Evolutionary conservation across 2,329 filamentous ascomycete species (phyloP), one percentile per base, ranked within the genome.

Genomic region (Aplosporella prunicola): DNA sequence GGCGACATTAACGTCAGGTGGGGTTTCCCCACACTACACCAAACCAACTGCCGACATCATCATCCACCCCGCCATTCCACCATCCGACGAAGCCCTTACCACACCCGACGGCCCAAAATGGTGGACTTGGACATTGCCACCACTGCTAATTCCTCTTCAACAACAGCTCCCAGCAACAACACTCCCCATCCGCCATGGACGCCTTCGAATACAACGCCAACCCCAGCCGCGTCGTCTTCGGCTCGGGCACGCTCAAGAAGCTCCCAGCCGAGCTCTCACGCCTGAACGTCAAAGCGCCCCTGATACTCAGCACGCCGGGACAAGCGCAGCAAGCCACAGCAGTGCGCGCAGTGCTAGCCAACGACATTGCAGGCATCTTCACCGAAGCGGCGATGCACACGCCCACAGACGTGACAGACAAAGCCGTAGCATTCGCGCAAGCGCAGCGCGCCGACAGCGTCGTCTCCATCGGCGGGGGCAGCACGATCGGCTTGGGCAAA

Each of bases 371-470:
- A 5, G 69, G 69, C 22, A 58, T 68, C 34, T 77, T 75, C 55
- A 58, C 58, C 28, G 64, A 72, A 44, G 76, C 76, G 2, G 69
- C 68, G 3, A 78, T 80, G 74, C 76, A 80, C 56, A 80, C 75
- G 0, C 76, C 74, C 1, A 67, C 62, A 4, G 51, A 70, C 42
- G 57, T 78, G 39, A 78, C 75, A 2, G 68, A 76, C 14, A 64
- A 67, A 47, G 75, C 75, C 0, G 47, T 76, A n/a, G 56, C 59
- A 3, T 66, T 68, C 39, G 60, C 67, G 1, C 57, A 60, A 38
- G 53, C 57, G 0, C 53, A 61, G 11, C 56, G 55, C 3, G 71
- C 71, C 4, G 75, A 79, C 51, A 66, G 64, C 17, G 56, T 79
- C 25, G 60, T 79, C 29, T 77, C 72, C 26, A 71, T 80, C 42